Percentiles rank a stretch among this genome's conserved stretches.
Evolutionary conservation across 257 asterid genomes (phyloP).

Genomic region (Anisodus tanguticus): DNA sequence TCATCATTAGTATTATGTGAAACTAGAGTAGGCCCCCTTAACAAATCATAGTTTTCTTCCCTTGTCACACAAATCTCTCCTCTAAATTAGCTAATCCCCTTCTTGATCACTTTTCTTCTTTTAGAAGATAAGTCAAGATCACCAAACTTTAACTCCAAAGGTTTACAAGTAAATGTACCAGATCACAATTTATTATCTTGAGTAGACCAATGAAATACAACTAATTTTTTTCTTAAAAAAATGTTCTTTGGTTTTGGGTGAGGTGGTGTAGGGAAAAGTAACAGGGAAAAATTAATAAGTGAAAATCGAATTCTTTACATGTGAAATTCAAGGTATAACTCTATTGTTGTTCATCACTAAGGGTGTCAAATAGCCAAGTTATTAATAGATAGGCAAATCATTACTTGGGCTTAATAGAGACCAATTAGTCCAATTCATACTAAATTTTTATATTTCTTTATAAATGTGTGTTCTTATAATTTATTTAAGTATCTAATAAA

Average conservation of each 20-base stretch:
- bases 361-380: too few species aligned
- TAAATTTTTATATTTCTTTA: neutral
- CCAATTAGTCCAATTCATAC: neutral
- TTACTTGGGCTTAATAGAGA: neutral
- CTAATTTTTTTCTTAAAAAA: neutral
- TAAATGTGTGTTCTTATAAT: neutral
- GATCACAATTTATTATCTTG: neutral
- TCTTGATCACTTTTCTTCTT: constrained; percentile 36
- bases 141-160: constrained; percentile 1
- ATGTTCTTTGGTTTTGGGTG: neutral
- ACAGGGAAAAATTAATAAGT: neutral
- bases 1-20: constrained; percentile 5
- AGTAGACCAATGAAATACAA: neutral
- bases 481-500: neutral
- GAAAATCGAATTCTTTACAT: neutral
- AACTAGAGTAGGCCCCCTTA: neutral
- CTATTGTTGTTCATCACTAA: too few species aligned
- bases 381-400: neutral
- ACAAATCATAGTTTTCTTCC: constrained; percentile 12
- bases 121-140: neutral
- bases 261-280: neutral
- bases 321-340: neutral
- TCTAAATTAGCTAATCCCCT: constrained; percentile 31
- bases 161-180: neutral
- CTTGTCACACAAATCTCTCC: constrained; percentile 43